phyloP scores from a whole-genome alignment of 164 flowering plant species.

The Amborella trichopoda region DNA sequence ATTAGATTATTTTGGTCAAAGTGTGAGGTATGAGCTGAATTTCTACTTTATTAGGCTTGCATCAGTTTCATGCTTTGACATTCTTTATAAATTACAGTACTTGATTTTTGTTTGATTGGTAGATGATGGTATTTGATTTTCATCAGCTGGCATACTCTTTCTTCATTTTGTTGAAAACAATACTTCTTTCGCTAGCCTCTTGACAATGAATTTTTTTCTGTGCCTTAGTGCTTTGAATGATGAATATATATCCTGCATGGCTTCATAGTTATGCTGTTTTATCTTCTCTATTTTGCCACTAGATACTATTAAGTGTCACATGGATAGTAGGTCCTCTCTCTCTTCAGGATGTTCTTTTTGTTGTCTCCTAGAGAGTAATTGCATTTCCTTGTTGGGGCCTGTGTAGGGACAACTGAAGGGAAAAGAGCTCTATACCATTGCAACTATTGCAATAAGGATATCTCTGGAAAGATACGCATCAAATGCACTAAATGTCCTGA shows the following conservation, averaged over 20 bases:
- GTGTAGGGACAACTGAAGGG: slow-evolving; percentile 54
- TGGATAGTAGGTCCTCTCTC: not conserved
- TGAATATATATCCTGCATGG: not conserved
- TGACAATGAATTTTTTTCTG: no score
- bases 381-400: slow-evolving; percentile 13
- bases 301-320: not conserved
- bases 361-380: not conserved
- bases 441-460: slow-evolving; percentile 77
- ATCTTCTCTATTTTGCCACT: not conserved
- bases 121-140: no score
- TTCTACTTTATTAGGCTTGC: no score
- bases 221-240: not conserved
- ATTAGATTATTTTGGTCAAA: no score
- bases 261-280: not conserved
- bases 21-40: no score
- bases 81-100: no score
- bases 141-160: no score
- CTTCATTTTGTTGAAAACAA: no score
- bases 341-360: not conserved
- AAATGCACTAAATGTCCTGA: slow-evolving; percentile 70
- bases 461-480: slow-evolving; percentile 63
- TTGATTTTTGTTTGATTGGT: no score
- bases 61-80: no score
- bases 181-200: no score
- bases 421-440: slow-evolving; percentile 66